Conservation (phyloP, 345 rosid genomes). For the Populus nigra region DNA sequence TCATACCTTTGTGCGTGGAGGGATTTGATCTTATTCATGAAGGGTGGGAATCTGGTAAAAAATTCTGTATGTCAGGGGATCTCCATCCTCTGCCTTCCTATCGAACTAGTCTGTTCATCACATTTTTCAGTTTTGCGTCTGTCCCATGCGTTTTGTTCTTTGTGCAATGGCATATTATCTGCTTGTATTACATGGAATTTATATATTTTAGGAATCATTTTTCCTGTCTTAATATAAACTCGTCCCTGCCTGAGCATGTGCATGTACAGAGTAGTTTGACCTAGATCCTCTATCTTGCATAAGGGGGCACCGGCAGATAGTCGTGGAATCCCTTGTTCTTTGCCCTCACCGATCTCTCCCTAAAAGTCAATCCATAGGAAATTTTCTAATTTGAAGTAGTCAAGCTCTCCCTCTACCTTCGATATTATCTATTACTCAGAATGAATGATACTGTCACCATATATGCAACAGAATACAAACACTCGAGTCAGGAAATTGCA, state of each 20-base stretch:
- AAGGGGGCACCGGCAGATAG: no score
- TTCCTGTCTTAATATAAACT: neutral
- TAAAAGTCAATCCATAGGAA: no score
- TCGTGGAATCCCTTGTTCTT: no score
- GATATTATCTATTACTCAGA: no score
- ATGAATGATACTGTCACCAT: no score
- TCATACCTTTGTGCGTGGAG: constrained; percentile 7
- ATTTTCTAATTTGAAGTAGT: no score
- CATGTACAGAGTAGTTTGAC: no score
- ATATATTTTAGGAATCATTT: neutral
- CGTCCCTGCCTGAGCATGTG: no score
- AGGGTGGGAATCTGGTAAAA: constrained; percentile 4
- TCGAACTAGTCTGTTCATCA: neutral
- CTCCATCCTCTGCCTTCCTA: neutral
- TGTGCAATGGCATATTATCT: neutral
- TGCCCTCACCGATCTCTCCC: no score
- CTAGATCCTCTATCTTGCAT: no score
- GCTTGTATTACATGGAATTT: neutral
- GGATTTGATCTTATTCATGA: constrained; percentile 8
- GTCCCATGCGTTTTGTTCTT: constrained; percentile 2
- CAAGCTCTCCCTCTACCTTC: no score
- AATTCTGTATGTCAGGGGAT: neutral
- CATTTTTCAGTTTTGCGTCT: constrained; percentile 6
- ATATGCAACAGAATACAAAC: neutral
- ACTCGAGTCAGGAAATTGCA: neutral